These are phyloP conservation scores for Penicillium sp. DNA, from an alignment of 2,329 filamentous ascomycete species.

Conservation along the genomic window DNA sequence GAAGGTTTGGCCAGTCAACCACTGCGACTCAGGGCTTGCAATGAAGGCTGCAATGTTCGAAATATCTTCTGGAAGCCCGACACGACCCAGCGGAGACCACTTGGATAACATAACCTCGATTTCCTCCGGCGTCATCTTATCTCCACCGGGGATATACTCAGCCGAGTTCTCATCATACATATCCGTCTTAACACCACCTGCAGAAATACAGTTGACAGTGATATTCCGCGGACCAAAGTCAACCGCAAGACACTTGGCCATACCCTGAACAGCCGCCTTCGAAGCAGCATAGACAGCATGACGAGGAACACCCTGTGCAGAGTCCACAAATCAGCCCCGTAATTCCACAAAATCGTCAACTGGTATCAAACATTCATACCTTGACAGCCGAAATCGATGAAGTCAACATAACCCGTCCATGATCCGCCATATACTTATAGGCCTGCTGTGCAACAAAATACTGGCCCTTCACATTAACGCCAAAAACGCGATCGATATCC, in stretches of 20 bases:
- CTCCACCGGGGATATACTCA: constrained; percentile 22
- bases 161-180: constrained; percentile 23
- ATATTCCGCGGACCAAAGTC: constrained; percentile 24
- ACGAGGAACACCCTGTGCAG: constrained; percentile 16
- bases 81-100: constrained; percentile 22
- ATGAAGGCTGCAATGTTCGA: constrained; percentile 21
- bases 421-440: constrained; percentile 20
- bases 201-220: constrained; percentile 25
- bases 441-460: constrained; percentile 26
- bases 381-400: constrained; percentile 25
- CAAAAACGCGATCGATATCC: constrained; percentile 23
- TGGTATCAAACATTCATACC: constrained; percentile 4
- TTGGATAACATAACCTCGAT: constrained; percentile 20
- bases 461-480: constrained; percentile 24
- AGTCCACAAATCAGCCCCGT: not conserved
- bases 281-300: constrained; percentile 24
- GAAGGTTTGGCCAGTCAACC: constrained; percentile 27
- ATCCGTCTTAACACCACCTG: constrained; percentile 24
- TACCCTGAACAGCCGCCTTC: constrained; percentile 23
- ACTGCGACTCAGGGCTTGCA: constrained; percentile 25
- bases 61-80: constrained; percentile 21
- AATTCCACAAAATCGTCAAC: not conserved
- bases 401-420: constrained; percentile 21
- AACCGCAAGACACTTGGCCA: constrained; percentile 25
- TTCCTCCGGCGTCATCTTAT: constrained; percentile 17